A percentile compares a stretch with the other conserved stretches of the same genome.
Conservation (phyloP, 2,329 filamentous ascomycete species). For the Mycosphaerella arachidis region DNA sequence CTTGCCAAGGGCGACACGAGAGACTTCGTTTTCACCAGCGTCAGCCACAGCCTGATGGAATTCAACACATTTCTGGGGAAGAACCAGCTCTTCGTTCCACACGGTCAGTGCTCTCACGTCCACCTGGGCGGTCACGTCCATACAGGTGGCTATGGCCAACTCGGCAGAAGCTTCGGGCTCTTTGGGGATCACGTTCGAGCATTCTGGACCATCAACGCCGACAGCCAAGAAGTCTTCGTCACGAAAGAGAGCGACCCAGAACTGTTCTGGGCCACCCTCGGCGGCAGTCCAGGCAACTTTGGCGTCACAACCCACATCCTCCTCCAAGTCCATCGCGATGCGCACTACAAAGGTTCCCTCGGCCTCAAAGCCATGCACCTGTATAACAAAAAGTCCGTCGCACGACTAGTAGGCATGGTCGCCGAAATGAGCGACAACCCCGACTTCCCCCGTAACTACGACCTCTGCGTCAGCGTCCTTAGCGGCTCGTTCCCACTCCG, state of each 20-base stretch:
- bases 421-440: constrained; percentile 45
- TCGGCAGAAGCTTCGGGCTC: constrained; percentile 43
- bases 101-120: constrained; percentile 46
- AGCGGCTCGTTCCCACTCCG: constrained; percentile 39
- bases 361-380: constrained; percentile 43
- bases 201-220: constrained; percentile 30
- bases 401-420: constrained; percentile 38
- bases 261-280: constrained; percentile 32
- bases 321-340: constrained; percentile 38
- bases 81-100: constrained; percentile 43
- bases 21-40: constrained; percentile 58
- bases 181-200: constrained; percentile 31
- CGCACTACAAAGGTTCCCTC: constrained; percentile 39
- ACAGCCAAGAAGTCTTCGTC: constrained; percentile 26
- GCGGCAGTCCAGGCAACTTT: constrained; percentile 34
- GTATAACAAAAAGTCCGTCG: constrained; percentile 39
- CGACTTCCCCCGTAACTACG: constrained; percentile 44
- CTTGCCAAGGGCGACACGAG: not conserved
- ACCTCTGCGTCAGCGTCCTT: constrained; percentile 46
- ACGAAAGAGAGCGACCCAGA: constrained; percentile 27
- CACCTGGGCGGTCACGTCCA: constrained; percentile 47
- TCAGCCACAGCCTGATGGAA: constrained; percentile 46
- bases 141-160: constrained; percentile 47
- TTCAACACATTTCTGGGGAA: constrained; percentile 42
- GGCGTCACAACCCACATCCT: constrained; percentile 34